Conservation (phyloP, 352 stramenopile species). For the Globisporangium nodosum region DNA sequence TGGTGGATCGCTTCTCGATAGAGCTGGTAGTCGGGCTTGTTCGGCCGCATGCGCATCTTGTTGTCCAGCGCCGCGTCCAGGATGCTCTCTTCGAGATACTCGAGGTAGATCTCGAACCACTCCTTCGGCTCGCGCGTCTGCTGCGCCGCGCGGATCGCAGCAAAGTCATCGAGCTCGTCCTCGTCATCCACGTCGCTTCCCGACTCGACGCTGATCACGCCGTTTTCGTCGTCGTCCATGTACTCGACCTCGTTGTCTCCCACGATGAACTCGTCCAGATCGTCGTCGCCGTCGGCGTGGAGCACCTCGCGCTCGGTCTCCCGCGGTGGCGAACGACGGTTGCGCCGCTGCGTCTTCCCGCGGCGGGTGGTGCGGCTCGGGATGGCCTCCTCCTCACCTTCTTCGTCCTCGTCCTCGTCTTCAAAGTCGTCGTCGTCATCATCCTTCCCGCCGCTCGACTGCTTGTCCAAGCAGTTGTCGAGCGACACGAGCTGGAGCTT, state of each 20-base stretch:
- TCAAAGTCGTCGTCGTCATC: constrained; percentile 32
- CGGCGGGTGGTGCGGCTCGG: constrained; percentile 1
- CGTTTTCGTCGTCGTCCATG: constrained; percentile 82
- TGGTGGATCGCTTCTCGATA: constrained; percentile 50
- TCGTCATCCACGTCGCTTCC: constrained; percentile 32
- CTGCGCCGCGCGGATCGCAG: constrained; percentile 25
- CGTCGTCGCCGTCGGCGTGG: constrained; percentile 49
- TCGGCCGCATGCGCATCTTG: constrained; percentile 37
- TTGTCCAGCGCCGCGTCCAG: constrained; percentile 52
- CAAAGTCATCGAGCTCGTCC: constrained; percentile 36
- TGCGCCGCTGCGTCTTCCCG: constrained; percentile 5
- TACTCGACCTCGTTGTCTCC: constrained; percentile 80
- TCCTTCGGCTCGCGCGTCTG: constrained; percentile 57
- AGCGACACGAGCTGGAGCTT: constrained; percentile 60
- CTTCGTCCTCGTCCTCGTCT: constrained; percentile 15
- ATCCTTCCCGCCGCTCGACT: constrained; percentile 22
- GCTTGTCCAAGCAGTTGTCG: constrained; percentile 59
- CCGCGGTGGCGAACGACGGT: constrained; percentile 6
- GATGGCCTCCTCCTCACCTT: not conserved
- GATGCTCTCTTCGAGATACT: constrained; percentile 74
- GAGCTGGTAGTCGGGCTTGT: constrained; percentile 34
- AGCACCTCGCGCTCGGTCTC: constrained; percentile 27
- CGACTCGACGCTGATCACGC: constrained; percentile 51
- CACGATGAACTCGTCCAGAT: constrained; percentile 79
- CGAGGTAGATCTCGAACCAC: constrained; percentile 84